Conservation (phyloP, 208 protist species). For the Angomonas ambiguus region DNA sequence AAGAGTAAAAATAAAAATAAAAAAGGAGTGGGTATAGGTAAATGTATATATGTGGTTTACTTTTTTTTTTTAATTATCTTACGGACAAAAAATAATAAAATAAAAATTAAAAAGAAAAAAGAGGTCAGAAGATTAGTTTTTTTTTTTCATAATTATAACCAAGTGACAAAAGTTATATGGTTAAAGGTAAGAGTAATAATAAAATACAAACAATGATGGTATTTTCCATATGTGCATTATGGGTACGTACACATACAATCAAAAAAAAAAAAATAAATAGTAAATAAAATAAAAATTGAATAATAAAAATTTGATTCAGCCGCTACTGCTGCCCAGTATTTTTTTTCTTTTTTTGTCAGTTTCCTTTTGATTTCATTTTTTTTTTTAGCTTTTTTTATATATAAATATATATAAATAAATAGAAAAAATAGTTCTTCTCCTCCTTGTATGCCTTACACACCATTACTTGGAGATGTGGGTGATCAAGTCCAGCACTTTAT, state of each 20-base stretch:
- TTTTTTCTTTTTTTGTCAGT: conserved; percentile 11
- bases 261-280: conserved; percentile 6
- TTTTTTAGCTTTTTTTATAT: conserved; percentile 13
- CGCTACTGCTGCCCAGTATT: background rate
- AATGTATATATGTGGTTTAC: background rate
- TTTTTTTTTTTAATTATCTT: background rate
- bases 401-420: conserved; percentile 15
- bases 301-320: background rate
- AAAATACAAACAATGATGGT: background rate
- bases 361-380: conserved; percentile 16
- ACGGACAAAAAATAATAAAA: background rate
- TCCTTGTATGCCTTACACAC: conserved; percentile 38
- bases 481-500: conserved; percentile 97
- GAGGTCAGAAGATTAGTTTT: too few relatives aligned
- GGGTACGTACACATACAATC: conserved; percentile 6
- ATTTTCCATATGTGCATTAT: background rate
- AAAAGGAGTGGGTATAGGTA: background rate
- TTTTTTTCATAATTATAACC: too few relatives aligned
- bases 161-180: too few relatives aligned
- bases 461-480: conserved; percentile 62
- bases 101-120: background rate
- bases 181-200: background rate
- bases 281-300: background rate
- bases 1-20: background rate
- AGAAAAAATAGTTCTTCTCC: background rate